Conservation (phyloP, 345 rosid species). For the Hibiscus mutabilis region DNA sequence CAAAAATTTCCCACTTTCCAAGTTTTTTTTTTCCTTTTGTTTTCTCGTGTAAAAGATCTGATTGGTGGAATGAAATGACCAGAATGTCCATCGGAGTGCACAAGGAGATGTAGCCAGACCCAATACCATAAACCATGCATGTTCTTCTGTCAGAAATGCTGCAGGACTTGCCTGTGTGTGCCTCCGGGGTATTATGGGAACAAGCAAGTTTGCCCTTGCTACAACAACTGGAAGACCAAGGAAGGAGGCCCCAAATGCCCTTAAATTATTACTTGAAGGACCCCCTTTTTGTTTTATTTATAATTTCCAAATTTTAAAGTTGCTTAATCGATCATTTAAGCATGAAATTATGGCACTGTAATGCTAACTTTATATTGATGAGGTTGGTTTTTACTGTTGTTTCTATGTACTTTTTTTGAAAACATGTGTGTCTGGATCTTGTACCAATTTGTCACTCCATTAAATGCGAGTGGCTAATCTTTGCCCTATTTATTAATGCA, state of each 20-base stretch:
- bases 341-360: neutral
- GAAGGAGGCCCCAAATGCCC: conserved; percentile 77
- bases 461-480: conserved; percentile 28
- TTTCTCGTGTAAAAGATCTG: neutral
- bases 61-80: conserved; percentile 22
- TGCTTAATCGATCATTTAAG: neutral
- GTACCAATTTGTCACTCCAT: conserved; percentile 4
- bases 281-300: neutral
- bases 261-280: conserved; percentile 16
- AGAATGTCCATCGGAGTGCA: conserved; percentile 62
- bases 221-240: conserved; percentile 71
- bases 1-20: neutral
- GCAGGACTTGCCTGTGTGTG: conserved; percentile 64
- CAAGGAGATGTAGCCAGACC: conserved; percentile 48
- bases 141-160: conserved; percentile 65
- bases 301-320: neutral
- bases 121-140: conserved; percentile 53
- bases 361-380: neutral
- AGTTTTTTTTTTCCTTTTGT: neutral
- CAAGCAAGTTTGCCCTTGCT: conserved; percentile 63
- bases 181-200: conserved; percentile 66
- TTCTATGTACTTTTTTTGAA: neutral
- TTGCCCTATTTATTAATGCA: neutral
- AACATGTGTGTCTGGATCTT: neutral
- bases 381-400: neutral